Evolutionary conservation across 2,329 filamentous ascomycete genomes (phyloP).

Genomic region (Monilinia aucupariae): DNA sequence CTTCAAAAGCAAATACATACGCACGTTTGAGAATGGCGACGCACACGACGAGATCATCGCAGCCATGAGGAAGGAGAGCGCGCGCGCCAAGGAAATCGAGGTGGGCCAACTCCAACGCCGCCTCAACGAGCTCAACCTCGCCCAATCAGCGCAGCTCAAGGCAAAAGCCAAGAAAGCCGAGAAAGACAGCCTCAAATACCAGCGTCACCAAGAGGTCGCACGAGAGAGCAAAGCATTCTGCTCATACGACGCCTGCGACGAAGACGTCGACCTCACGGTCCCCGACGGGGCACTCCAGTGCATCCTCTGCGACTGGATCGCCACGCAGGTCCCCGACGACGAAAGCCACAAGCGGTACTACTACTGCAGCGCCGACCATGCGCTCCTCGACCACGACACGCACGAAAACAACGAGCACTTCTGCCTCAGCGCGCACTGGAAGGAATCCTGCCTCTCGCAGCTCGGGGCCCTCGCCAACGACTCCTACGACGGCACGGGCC

Average conservation of each 20-base stretch:
- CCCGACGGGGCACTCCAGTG: slow-evolving; percentile 28
- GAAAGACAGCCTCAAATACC: slow-evolving; percentile 21
- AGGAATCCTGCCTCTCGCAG: not conserved
- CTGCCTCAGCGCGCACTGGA: slow-evolving; percentile 6
- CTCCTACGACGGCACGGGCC: not conserved
- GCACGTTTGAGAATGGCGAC: slow-evolving; percentile 27
- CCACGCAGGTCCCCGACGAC: slow-evolving; percentile 19
- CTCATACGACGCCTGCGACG: slow-evolving; percentile 23
- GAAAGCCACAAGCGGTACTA: slow-evolving; percentile 20
- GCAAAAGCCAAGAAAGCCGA: slow-evolving; percentile 30
- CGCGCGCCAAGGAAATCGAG: slow-evolving; percentile 22
- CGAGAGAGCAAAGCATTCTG: slow-evolving; percentile 22
- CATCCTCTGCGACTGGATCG: slow-evolving; percentile 32
- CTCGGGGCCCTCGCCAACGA: not conserved
- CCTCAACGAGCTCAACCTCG: slow-evolving; percentile 31
- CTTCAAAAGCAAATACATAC: slow-evolving; percentile 32
- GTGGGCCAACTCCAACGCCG: slow-evolving; percentile 20
- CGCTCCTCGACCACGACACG: slow-evolving; percentile 8
- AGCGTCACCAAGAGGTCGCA: slow-evolving; percentile 19
- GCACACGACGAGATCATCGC: slow-evolving; percentile 29
- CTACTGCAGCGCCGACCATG: slow-evolving; percentile 32
- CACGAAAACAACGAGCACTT: slow-evolving; percentile 1
- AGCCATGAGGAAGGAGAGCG: slow-evolving; percentile 29
- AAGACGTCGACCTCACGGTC: slow-evolving; percentile 24
- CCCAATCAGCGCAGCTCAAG: slow-evolving; percentile 31